Conservation (phyloP, 495 filamentous ascomycete genomes). For the Penicillium maclennaniae region DNA sequence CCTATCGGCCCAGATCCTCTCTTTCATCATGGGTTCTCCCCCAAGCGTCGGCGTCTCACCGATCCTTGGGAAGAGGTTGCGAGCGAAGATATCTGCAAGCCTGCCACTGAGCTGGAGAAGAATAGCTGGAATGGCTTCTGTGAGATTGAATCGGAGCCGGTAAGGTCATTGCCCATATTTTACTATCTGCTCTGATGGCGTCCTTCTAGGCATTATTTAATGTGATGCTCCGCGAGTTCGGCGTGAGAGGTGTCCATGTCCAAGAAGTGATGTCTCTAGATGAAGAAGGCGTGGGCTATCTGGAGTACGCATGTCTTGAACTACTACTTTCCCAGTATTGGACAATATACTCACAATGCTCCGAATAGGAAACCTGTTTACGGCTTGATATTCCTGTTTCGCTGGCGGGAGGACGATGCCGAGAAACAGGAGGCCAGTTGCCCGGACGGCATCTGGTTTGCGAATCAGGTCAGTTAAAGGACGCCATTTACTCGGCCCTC, state of each 20-base stretch:
- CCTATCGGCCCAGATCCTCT: neutral
- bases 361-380: constrained; percentile 62
- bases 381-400: constrained; percentile 80
- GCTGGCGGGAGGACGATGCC: constrained; percentile 59
- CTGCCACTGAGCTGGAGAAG: constrained; percentile 42
- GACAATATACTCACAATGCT: neutral
- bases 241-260: constrained; percentile 67
- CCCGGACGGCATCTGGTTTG: constrained; percentile 81
- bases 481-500: neutral
- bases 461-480: constrained; percentile 66
- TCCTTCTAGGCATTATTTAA: constrained; percentile 71
- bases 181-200: neutral
- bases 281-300: constrained; percentile 55
- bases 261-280: constrained; percentile 78
- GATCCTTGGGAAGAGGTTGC: constrained; percentile 4
- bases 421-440: constrained; percentile 55
- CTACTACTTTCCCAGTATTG: neutral
- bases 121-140: constrained; percentile 70
- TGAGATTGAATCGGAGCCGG: constrained; percentile 89
- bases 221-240: constrained; percentile 73
- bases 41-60: constrained; percentile 35
- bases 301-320: constrained; percentile 50
- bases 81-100: constrained; percentile 29
- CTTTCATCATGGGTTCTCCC: constrained; percentile 28
- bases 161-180: constrained; percentile 31